Conservation (phyloP, 805 yeast species). For the Nakazawaea wyomingensis region DNA sequence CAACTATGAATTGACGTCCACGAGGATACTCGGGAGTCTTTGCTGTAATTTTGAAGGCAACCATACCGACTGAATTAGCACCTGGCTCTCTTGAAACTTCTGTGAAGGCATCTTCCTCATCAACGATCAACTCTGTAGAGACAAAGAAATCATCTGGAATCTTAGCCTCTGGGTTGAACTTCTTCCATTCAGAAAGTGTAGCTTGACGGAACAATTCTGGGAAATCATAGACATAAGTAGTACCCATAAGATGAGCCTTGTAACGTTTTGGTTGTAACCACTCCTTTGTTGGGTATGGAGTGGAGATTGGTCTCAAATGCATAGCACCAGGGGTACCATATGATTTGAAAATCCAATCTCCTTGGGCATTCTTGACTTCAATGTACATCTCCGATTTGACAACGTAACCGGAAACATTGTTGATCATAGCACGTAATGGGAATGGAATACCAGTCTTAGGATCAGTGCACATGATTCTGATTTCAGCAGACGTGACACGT, state of each 20-base stretch:
- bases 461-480: conserved; percentile 91
- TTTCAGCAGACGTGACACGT: conserved; percentile 96
- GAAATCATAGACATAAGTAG: conserved; percentile 97
- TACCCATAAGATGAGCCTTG: conserved; percentile 97
- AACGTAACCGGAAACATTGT: conserved; percentile 95
- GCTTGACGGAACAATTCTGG: conserved; percentile 98
- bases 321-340: conserved; percentile 92
- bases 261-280: conserved; percentile 98
- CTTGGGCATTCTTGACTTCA: conserved; percentile 86
- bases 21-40: conserved; percentile 96
- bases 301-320: conserved; percentile 94
- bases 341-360: conserved; percentile 97
- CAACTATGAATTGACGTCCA: conserved; percentile 88
- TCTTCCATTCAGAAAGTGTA: conserved; percentile 78
- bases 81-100: conserved; percentile 96
- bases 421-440: conserved; percentile 95
- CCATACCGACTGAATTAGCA: conserved; percentile 95
- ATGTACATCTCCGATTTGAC: conserved; percentile 93
- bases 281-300: conserved; percentile 97
- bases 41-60: conserved; percentile 85
- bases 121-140: conserved; percentile 76
- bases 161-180: conserved; percentile 46
- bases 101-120: conserved; percentile 75
- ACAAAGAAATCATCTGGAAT: conserved; percentile 74
- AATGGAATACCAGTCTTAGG: conserved; percentile 81